These are phyloP conservation scores for Suillus placidus DNA, from an alignment of 768 basidiomycete genomes.

Conservation along the genomic window DNA sequence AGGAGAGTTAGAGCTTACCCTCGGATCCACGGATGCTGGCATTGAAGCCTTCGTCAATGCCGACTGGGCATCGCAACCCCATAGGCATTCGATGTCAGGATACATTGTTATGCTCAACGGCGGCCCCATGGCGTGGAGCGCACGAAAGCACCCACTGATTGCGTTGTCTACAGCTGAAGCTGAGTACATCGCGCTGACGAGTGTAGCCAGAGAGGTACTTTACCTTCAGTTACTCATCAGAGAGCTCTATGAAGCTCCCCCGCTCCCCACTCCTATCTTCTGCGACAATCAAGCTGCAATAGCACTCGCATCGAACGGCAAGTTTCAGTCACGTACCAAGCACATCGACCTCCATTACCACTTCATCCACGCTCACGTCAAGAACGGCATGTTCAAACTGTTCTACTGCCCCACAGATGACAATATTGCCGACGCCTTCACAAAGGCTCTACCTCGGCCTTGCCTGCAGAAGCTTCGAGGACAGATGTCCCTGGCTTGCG, in stretches of 20 bases:
- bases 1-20: too few species aligned
- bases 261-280: slow-evolving; percentile 8
- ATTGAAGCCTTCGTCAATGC: too few species aligned
- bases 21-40: accelerated
- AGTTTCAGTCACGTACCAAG: slow-evolving; percentile 36
- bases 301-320: slow-evolving; percentile 28
- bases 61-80: too few species aligned
- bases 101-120: slow-evolving; percentile 21
- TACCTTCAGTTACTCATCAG: slow-evolving; percentile 21
- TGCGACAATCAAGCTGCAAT: slow-evolving; percentile 35
- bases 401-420: too few species aligned
- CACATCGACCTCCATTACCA: slow-evolving; percentile 43
- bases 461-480: too few species aligned
- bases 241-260: slow-evolving; percentile 15
- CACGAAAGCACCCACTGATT: slow-evolving; percentile 26
- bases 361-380: slow-evolving; percentile 23
- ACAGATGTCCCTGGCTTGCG: too few species aligned
- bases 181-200: slow-evolving; percentile 26
- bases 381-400: too few species aligned
- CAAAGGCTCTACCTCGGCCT: too few species aligned
- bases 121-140: slow-evolving; percentile 6
- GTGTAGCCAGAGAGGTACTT: neutral
- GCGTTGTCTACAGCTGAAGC: too few species aligned
- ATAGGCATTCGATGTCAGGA: too few species aligned
- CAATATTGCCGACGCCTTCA: too few species aligned